A percentile compares a stretch with the other conserved stretches of the same genome.
phyloP scores from a whole-genome alignment of 2,329 filamentous ascomycete species.

The Dothiorella sarmentorum region DNA sequence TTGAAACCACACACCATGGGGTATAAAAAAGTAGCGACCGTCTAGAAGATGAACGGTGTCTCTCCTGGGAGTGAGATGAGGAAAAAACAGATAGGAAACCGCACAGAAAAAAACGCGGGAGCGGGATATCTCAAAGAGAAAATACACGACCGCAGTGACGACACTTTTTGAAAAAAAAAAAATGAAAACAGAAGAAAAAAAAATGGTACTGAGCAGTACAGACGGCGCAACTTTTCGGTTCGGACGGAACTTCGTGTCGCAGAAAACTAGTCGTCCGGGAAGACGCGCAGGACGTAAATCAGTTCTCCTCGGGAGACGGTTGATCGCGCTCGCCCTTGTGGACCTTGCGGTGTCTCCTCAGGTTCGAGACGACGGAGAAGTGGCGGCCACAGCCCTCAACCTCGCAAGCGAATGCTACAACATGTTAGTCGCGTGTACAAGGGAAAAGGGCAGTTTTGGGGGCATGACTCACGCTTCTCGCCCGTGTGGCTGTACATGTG shows the following conservation, averaged over 20 bases:
- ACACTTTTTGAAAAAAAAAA: conserved; percentile 11
- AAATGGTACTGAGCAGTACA: neutral
- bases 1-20: conserved; percentile 18
- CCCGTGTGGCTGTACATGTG: conserved; percentile 99
- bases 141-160: conserved; percentile 12
- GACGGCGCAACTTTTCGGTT: neutral
- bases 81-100: neutral
- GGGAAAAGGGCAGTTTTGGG: neutral
- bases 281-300: neutral
- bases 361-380: conserved; percentile 95
- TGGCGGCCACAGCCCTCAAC: conserved; percentile 92
- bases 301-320: conserved; percentile 45
- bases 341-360: conserved; percentile 91
- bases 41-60: conserved; percentile 20
- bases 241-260: conserved; percentile 5
- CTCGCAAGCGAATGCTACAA: conserved; percentile 83
- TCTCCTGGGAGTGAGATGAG: conserved; percentile 11
- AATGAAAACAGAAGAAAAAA: neutral
- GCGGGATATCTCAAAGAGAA: conserved; percentile 19
- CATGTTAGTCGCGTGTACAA: conserved; percentile 22
- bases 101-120: conserved; percentile 13
- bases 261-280: neutral
- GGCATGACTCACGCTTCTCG: conserved; percentile 81
- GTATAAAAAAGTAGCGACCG: conserved; percentile 23
- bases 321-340: conserved; percentile 70